Base-by-base conservation (phyloP, 495 filamentous ascomycete species). In the Pyrenula massariospora region DNA sequence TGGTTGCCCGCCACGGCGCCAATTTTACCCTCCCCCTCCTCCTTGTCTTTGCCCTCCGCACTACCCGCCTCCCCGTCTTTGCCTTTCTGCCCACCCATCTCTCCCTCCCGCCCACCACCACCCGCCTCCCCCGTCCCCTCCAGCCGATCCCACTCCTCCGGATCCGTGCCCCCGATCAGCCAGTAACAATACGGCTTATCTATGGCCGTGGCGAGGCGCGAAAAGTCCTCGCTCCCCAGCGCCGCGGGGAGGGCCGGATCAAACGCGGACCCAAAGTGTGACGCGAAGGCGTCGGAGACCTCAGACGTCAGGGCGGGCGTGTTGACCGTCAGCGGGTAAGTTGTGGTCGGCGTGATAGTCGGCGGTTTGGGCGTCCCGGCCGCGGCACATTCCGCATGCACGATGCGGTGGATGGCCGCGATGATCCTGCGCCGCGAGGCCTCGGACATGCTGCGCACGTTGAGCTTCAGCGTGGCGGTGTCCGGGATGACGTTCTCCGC, bases 1-100 rank as follows among this genome's bases (percentile, higher is more conserved):
- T 87, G 84, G 57, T 85, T 85, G n/a, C n/a, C n/a, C n/a, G n/a
- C n/a, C 31, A 69, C 72, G 0, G 78, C 74, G 31, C 5, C 31
- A 15, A 8, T 5, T 42, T 42, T 15, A 8, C 15, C 31, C 15
- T 42, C 31, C 15, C 15, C 31, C 31, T 5, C 5, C 8, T 42
- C 31, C 15, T 42, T 42, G 5, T 5, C 5, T 42, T 5, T 15
- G 31, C 15, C 31, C 31, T 15, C 8, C 31, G 31, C 31, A 15
- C 31, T 15, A 42, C 15, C 15, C 31, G 8, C 31, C 31, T 42
- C 31, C 31, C 15, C 15, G 5, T 5, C 5, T 42, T 5, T 42
- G 31, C n/a, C n/a, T n/a, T n/a, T n/a, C 31, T 79, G 60, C 48
- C 68, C 56, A 36, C 71, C 56, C 15, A 73, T 56, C 24, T 60